Percentiles rank a stretch among this genome's conserved stretches.
Evolutionary conservation across 2,329 filamentous ascomycete genomes (phyloP).

Genomic region (Ophiostoma ulmi): DNA sequence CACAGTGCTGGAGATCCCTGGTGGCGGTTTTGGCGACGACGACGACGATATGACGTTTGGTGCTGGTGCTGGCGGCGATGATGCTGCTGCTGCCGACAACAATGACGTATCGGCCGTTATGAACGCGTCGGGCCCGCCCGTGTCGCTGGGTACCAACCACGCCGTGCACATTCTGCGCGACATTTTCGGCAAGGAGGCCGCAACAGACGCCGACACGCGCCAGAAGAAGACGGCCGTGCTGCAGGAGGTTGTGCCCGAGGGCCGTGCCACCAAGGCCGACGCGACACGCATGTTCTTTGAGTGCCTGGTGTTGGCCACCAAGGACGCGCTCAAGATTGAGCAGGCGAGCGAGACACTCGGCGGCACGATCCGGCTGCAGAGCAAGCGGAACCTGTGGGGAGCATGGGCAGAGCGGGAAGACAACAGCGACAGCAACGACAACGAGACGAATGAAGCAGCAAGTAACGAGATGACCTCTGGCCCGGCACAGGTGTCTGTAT

Average conservation of each 20-base stretch:
- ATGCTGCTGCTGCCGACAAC: slow-evolving; percentile 39
- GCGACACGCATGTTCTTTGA: slow-evolving; percentile 99
- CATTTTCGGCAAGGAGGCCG: slow-evolving; percentile 69
- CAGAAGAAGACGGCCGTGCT: slow-evolving; percentile 76
- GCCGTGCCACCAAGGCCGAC: slow-evolving; percentile 74
- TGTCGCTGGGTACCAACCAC: slow-evolving; percentile 88
- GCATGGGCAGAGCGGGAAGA: slow-evolving; percentile 72
- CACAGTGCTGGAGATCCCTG: slow-evolving; percentile 59
- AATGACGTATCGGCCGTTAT: slow-evolving; percentile 74
- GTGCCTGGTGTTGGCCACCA: slow-evolving; percentile 88
- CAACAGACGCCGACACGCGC: slow-evolving; percentile 63
- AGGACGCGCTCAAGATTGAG: slow-evolving; percentile 96
- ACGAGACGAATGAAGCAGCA: not conserved
- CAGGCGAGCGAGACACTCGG: slow-evolving; percentile 69
- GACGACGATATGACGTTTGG: slow-evolving; percentile 36
- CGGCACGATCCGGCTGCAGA: slow-evolving; percentile 73
- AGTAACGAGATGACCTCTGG: not conserved
- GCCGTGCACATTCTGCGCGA: slow-evolving; percentile 92
- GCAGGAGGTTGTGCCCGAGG: slow-evolving; percentile 83
- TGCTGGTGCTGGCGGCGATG: slow-evolving; percentile 36
- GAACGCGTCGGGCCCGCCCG: slow-evolving; percentile 75
- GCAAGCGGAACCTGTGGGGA: slow-evolving; percentile 95
- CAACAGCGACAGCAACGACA: slow-evolving; percentile 1
- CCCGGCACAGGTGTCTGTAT: slow-evolving; percentile 16
- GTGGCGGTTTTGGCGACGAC: slow-evolving; percentile 44